phyloP scores from a whole-genome alignment of 805 yeast genomes.

The Candida piceae region DNA sequence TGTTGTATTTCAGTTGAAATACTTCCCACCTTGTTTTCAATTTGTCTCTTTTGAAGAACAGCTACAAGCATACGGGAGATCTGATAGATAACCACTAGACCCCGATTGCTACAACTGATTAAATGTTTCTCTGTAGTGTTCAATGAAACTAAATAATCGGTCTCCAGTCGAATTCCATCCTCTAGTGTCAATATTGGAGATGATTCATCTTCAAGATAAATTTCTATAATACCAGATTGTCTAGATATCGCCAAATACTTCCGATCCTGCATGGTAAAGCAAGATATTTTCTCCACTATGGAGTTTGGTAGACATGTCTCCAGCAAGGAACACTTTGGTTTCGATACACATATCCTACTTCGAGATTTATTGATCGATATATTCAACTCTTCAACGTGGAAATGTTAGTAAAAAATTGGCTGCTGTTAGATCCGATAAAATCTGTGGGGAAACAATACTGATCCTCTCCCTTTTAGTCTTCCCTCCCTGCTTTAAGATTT shows the following conservation, averaged over 20 bases:
- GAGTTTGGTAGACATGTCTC: conserved; percentile 7
- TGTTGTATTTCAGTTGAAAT: not conserved
- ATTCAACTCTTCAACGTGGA: too few relatives aligned
- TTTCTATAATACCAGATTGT: conserved; percentile 17
- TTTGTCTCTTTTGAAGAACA: too few relatives aligned
- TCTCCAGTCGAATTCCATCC: conserved; percentile 12
- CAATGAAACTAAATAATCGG: conserved; percentile 20
- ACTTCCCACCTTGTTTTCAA: too few relatives aligned
- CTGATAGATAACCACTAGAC: conserved; percentile 18
- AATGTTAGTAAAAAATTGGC: too few relatives aligned
- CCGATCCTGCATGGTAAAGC: conserved; percentile 4
- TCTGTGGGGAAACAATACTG: conserved; percentile 1
- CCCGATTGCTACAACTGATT: conserved; percentile 22
- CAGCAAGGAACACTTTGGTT: conserved; percentile 3
- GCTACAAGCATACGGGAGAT: conserved; percentile 2
- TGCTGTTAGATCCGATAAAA: conserved; percentile 9
- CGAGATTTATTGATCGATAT: conserved; percentile 4
- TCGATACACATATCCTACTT: conserved; percentile 4
- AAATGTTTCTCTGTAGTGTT: conserved; percentile 12
- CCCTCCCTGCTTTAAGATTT: too few relatives aligned
- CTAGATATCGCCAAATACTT: conserved; percentile 15
- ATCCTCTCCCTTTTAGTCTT: too few relatives aligned
- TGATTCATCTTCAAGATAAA: conserved; percentile 7
- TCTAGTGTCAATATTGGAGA: conserved; percentile 10
- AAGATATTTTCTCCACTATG: conserved; percentile 13